phyloP scores from a whole-genome alignment of 208 protist species.

The Trichomonas gallinae region DNA sequence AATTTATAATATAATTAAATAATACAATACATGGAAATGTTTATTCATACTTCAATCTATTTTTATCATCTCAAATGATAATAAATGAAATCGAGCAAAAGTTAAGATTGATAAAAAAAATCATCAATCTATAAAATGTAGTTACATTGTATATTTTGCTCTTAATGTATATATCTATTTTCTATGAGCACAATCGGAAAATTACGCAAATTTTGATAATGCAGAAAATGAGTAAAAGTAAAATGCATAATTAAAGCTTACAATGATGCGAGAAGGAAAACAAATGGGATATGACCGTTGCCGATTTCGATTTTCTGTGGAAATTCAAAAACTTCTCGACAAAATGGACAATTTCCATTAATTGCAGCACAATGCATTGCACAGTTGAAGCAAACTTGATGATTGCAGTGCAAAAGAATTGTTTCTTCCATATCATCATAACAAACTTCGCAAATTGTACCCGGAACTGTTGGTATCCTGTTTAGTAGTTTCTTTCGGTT shows the following conservation, averaged over 20 bases:
- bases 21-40: too few species aligned
- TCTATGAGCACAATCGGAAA: too few species aligned
- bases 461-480: background rate
- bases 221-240: too few species aligned
- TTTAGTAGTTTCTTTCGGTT: background rate
- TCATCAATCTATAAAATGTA: too few species aligned
- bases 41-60: too few species aligned
- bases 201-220: too few species aligned
- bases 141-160: too few species aligned
- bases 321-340: background rate
- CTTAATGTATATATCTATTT: too few species aligned
- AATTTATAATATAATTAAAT: too few species aligned
- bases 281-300: background rate
- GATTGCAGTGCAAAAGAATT: background rate
- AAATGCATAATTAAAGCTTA: background rate
- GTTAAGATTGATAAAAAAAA: too few species aligned
- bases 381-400: background rate
- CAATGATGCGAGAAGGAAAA: background rate
- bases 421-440: background rate
- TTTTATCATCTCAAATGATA: too few species aligned
- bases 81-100: too few species aligned
- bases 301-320: background rate
- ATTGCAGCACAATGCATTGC: background rate
- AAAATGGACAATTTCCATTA: background rate
- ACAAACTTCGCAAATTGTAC: background rate